phyloP scores from a whole-genome alignment of 2,329 filamentous ascomycete genomes.

The Trichothecium sympodiale region DNA sequence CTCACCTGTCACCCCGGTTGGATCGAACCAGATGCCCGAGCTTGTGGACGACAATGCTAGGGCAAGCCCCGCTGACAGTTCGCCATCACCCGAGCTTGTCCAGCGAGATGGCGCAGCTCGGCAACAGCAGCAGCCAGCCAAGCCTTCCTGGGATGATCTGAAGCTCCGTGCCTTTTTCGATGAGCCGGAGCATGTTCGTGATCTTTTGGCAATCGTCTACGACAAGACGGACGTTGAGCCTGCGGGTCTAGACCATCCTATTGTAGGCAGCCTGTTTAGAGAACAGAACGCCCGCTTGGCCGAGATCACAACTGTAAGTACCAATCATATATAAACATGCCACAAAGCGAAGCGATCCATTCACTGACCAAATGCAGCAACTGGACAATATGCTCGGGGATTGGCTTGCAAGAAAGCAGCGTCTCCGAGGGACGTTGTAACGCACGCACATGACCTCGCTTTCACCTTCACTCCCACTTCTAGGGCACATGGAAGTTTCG shows the following conservation, averaged over 20 bases:
- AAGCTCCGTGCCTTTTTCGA: conserved; percentile 85
- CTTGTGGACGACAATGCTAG: conserved; percentile 63
- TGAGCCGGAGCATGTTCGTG: conserved; percentile 76
- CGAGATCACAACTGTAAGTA: conserved; percentile 67
- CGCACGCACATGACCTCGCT: neutral
- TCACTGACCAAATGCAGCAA: conserved; percentile 34
- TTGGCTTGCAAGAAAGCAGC: conserved; percentile 64
- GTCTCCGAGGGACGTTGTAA: conserved; percentile 34
- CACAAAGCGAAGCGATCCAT: no score
- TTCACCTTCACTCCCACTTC: no score
- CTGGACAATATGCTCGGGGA: conserved; percentile 79
- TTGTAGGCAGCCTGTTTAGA: conserved; percentile 69
- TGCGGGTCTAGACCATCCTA: conserved; percentile 72
- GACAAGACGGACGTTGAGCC: conserved; percentile 78
- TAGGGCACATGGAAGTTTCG: no score
- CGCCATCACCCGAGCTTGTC: no score
- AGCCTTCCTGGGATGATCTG: conserved; percentile 70
- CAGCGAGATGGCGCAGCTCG: conserved; percentile 31
- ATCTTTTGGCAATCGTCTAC: conserved; percentile 83
- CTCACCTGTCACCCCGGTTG: conserved; percentile 47
- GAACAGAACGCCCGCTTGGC: conserved; percentile 79
- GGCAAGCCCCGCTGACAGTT: conserved; percentile 12
- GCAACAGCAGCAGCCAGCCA: conserved; percentile 15
- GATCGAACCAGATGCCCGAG: conserved; percentile 17
- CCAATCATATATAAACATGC: neutral